Evolutionary conservation across 768 basidiomycete species (phyloP).

Genomic region (Coprinopsis strossmayeri): DNA sequence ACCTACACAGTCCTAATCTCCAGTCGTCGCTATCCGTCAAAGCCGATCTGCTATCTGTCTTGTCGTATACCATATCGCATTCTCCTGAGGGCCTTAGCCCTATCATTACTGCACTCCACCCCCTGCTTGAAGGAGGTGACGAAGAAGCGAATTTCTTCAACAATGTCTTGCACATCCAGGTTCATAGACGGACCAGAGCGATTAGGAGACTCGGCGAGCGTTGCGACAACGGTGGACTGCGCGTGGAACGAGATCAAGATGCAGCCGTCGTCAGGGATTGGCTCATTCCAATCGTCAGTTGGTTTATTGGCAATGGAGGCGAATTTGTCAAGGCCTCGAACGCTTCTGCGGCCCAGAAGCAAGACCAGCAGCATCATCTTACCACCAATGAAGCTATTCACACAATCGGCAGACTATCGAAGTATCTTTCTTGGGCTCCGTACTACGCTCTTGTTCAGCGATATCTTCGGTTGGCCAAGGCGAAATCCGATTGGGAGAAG

Average conservation of each 20-base stretch:
- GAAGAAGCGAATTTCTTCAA: conserved; percentile 96
- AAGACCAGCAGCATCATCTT: conserved; percentile 53
- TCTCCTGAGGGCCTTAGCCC: conserved; percentile 5
- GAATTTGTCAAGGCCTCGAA: conserved; percentile 42
- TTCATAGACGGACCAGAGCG: conserved; percentile 83
- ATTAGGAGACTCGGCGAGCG: conserved; percentile 78
- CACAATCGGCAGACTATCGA: conserved; percentile 72
- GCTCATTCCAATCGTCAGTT: conserved; percentile 59
- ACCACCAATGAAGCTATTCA: conserved; percentile 79
- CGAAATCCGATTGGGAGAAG: conserved; percentile 67
- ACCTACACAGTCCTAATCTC: conserved; percentile 1
- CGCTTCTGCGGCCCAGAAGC: conserved; percentile 2
- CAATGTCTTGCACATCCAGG: conserved; percentile 91
- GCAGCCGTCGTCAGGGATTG: conserved; percentile 6
- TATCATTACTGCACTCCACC: conserved; percentile 34
- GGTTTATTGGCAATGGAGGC: conserved; percentile 58
- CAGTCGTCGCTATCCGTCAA: conserved; percentile 7
- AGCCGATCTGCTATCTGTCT: conserved; percentile 2
- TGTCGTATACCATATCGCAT: conserved; percentile 4
- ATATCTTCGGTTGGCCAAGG: conserved; percentile 64
- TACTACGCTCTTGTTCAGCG: conserved; percentile 78
- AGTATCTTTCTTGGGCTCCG: conserved; percentile 72
- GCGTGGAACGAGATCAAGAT: neutral
- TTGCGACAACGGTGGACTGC: conserved; percentile 71
- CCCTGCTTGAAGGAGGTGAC: conserved; percentile 79